Evolutionary conservation across 768 basidiomycete genomes (phyloP), one percentile per base, ranked within the genome.

Genomic region (Sarcomyxa edulis): DNA sequence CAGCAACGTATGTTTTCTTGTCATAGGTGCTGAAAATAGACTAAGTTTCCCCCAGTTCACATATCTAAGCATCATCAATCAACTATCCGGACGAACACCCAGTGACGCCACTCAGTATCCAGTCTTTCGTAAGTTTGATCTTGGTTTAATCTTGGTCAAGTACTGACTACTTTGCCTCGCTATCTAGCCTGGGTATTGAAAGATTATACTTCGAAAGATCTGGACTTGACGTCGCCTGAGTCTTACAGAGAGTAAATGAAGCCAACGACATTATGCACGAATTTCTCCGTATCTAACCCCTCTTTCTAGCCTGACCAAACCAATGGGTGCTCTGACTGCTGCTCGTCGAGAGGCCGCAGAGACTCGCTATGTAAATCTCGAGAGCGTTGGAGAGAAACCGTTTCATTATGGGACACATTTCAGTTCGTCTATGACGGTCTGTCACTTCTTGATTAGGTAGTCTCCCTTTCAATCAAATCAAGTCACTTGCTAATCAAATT

Each of bases 361-460:
- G 33, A 76, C 74, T 24, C 75, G 91, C 28, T 94, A 93, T 48
- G 58, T 61, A 22, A 87, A 82, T 46, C 68, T 94, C 8, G 60
- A 80, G 49, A 80, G 88, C 44, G 84, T 95, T 2, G 84, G 61
- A 6, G 93, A 97, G 60, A 74, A 77, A 24, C 93, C 93, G 1
- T 95, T 95, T 59, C 87, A 91, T 52, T 92, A 90, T 45, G 87
- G 94, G 29, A 96, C 94, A 0, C 94, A 97, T 55, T 97, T 93
- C 53, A 90, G 87, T 53, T 94, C 91, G 7, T 94, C 91, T 3
- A 96, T 96, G 93, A 95, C 92, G 42, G 88, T 93, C 31, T 94
- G 91, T 64, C 92, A 95, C 48, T 96, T 87, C 64, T 62, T 95
- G 49, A 94, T 97, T 39, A 74, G 94, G 30, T 19, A n/a, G n/a